Evolutionary conservation across 192 early-diverging fungal genomes (phyloP).

Genomic region (Gryganskiella cystojenkinii): DNA sequence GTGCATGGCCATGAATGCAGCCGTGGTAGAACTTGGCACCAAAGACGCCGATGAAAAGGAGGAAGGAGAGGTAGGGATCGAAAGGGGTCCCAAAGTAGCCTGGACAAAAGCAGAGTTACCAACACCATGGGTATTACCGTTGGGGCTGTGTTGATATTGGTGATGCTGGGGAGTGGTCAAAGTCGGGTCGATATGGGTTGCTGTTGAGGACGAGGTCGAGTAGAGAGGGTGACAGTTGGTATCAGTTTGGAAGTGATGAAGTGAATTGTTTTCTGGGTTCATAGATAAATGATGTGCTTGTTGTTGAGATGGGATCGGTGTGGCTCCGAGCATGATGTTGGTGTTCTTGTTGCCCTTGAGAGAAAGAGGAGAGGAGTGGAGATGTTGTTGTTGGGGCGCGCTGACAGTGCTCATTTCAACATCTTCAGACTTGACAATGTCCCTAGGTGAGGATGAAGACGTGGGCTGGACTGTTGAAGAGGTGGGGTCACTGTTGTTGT

Average conservation of each 20-base stretch:
- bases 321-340: conserved; percentile 34
- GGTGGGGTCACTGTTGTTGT: not conserved
- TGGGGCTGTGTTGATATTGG: too few species aligned
- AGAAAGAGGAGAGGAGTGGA: conserved; percentile 9
- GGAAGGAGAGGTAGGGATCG: conserved; percentile 2
- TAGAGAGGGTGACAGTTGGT: conserved; percentile 1
- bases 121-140: too few species aligned
- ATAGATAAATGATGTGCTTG: too few species aligned
- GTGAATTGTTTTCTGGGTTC: conserved; percentile 25
- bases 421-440: conserved; percentile 7
- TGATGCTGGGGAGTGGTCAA: too few species aligned
- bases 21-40: conserved; percentile 12
- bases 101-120: conserved; percentile 16
- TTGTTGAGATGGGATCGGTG: conserved; percentile 14
- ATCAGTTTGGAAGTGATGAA: conserved; percentile 42
- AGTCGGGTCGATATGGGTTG: not conserved
- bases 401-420: conserved; percentile 14
- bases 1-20: conserved; percentile 30
- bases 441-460: conserved; percentile 3
- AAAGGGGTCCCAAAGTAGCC: conserved; percentile 15
- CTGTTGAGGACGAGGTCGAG: not conserved
- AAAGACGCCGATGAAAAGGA: conserved; percentile 1
- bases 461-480: not conserved
- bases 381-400: not conserved
- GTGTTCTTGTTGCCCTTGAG: conserved; percentile 28